Base-by-base conservation (phyloP, 371 early-diverging fungal genomes). In the Mucor piriformis region DNA sequence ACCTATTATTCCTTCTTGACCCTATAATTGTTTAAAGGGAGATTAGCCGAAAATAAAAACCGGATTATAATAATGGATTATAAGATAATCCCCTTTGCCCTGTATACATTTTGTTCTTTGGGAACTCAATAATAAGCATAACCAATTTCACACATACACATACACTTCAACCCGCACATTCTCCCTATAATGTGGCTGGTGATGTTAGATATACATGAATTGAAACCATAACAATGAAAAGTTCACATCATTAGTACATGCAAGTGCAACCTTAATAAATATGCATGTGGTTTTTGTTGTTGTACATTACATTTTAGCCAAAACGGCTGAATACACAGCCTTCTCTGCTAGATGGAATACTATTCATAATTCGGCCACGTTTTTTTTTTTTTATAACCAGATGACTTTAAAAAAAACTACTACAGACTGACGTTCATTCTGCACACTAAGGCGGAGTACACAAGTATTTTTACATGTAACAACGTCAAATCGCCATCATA, bases 211-310 rank as follows among this genome's bases (percentile, higher is more conserved):
- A 42, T 7, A 8, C 20, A 18, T 18, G 42, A 42, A 13, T 15
- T 16, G 16, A 13, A 38, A 38, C 13, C n/a, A 38, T 15, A 42
- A 42, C 42, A 42, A 42, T 42, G 42, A 42, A n/a, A 42, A 42
- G 42, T 42, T 42, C 42, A 42, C 42, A 42, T 42, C 42, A 42
- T 42, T 18, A 42, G 42, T 42, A 42, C 42, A 42, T 42, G 42
- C 42, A 42, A 42, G 18, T 20, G 18, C 18, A 42, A 42, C 42
- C 42, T 42, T 42, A 42, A 42, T 42, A 18, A 37, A 42, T 42
- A 42, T 42, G 42, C 42, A 42, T 42, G 42, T 42, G 42, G 20
- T 38, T 18, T 18, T 18, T 42, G 42, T 42, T 42, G 42, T 42
- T 42, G 42, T 18, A 42, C 42, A 42, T 42, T 42, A 42, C 42